Percentiles rank a stretch among this genome's conserved stretches.
Conservation (phyloP, 2,329 filamentous ascomycete species). For the Aspergillus phoenicis region DNA sequence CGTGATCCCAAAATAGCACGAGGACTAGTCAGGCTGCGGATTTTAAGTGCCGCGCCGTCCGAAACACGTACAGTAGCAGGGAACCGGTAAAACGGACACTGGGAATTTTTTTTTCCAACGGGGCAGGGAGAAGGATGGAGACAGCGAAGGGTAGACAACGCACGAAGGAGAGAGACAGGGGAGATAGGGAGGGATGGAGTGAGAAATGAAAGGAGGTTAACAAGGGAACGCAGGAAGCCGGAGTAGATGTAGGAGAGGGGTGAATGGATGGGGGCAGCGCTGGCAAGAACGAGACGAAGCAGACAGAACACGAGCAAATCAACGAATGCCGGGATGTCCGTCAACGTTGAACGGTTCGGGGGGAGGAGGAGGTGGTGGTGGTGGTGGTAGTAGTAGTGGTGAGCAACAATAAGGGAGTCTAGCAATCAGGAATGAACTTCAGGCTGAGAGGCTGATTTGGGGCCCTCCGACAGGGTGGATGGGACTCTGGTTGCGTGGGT, state of each 20-base stretch:
- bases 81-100: not conserved
- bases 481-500: not conserved
- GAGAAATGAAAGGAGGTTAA: constrained; percentile 10
- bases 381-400: not conserved
- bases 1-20: constrained; percentile 34
- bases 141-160: not conserved
- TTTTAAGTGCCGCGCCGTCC: constrained; percentile 23
- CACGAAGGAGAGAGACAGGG: constrained; percentile 1
- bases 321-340: not conserved
- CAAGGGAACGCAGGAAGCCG: constrained; percentile 4
- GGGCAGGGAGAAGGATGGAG: not conserved
- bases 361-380: not conserved
- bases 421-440: not conserved
- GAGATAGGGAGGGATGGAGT: constrained; percentile 6
- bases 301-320: constrained; percentile 4
- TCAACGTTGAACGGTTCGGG: not conserved
- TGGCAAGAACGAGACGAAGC: constrained; percentile 2
- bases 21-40: constrained; percentile 23
- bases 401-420: not conserved
- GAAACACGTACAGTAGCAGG: constrained; percentile 12
- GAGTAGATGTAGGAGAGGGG: constrained; percentile 10
- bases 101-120: not conserved
- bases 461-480: constrained; percentile 7
- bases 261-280: constrained; percentile 6
- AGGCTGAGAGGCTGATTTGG: constrained; percentile 9